phyloP scores from a whole-genome alignment of 257 asterid genomes.

The Linaria vulgaris region DNA sequence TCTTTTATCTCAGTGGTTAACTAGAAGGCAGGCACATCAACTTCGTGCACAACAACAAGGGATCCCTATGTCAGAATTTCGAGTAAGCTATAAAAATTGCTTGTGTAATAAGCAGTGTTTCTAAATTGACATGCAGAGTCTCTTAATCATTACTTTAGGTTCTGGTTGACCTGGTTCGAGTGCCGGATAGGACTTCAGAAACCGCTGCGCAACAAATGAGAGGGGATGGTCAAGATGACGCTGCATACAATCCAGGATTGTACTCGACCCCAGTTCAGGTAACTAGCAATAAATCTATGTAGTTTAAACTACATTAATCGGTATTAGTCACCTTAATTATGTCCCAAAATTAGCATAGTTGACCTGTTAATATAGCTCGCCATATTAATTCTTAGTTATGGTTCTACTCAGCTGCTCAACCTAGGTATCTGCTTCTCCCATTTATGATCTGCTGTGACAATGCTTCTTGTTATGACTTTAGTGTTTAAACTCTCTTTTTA shows the following conservation, averaged over 20 bases:
- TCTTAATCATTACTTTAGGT: constrained; percentile 47
- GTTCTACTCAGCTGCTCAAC: no score
- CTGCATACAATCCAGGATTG: constrained; percentile 84
- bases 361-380: no score
- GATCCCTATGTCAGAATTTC: constrained; percentile 89
- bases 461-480: no score
- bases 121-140: constrained; percentile 9
- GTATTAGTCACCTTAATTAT: neutral
- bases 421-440: no score
- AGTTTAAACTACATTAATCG: neutral
- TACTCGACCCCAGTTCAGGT: constrained; percentile 96
- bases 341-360: no score
- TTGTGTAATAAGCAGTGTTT: neutral
- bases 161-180: constrained; percentile 88
- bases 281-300: neutral
- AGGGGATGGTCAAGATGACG: constrained; percentile 90
- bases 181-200: constrained; percentile 96
- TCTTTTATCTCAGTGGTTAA: constrained; percentile 61
- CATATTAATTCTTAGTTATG: no score
- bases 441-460: no score
- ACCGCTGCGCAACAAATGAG: constrained; percentile 99
- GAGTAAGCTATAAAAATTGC: constrained; percentile 52
- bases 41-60: constrained; percentile 84
- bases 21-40: constrained; percentile 83
- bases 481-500: no score